These are phyloP conservation scores for Pseudoturritis turrita DNA, from an alignment of 345 rosid species.

Conservation along the genomic window DNA sequence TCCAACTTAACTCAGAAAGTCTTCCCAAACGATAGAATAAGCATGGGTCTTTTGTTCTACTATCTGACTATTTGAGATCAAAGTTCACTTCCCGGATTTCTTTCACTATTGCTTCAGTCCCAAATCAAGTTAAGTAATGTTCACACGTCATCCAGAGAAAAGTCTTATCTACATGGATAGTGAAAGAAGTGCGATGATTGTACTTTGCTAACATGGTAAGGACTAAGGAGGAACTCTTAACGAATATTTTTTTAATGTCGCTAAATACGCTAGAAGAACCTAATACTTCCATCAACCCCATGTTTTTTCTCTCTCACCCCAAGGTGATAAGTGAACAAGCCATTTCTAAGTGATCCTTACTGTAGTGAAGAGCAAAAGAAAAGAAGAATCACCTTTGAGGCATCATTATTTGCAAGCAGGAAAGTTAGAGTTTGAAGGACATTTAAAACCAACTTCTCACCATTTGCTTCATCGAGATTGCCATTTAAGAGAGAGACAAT, in stretches of 20 bases:
- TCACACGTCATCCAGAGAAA: not conserved
- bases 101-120: conserved; percentile 1
- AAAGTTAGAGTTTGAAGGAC: conserved; percentile 82
- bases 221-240: not conserved
- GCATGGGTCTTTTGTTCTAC: not conserved
- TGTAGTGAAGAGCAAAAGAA: conserved; percentile 6
- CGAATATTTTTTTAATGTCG: not conserved
- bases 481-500: conserved; percentile 90
- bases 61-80: conserved; percentile 4
- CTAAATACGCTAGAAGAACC: not conserved
- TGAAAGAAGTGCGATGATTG: not conserved
- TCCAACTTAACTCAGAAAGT: not conserved
- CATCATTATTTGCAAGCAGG: conserved; percentile 75
- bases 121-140: not conserved
- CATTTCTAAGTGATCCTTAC: not conserved
- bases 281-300: not conserved
- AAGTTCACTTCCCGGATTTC: not conserved
- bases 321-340: conserved; percentile 6
- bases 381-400: conserved; percentile 65
- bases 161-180: not conserved
- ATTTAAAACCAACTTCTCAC: conserved; percentile 83
- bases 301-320: not conserved
- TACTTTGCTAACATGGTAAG: not conserved
- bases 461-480: conserved; percentile 62
- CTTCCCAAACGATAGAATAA: not conserved